Evolutionary conservation across 129 eudicot genomes (phyloP).

Genomic region (Tagetes erecta): DNA sequence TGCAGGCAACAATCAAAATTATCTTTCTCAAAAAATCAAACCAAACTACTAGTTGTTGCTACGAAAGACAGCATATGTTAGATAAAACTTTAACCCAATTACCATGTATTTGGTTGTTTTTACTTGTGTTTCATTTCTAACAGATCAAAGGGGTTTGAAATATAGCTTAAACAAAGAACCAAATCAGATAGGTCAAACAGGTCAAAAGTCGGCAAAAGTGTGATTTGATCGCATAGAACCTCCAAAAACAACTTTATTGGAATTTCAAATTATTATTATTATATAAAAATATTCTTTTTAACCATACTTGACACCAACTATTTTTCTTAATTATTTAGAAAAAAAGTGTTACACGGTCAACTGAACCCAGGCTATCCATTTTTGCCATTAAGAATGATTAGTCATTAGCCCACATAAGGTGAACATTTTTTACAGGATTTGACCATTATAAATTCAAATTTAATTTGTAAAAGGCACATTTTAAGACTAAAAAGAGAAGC

Average conservation of each 20-base stretch:
- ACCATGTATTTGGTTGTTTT: not conserved
- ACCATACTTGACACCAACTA: not conserved
- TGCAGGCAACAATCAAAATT: not conserved
- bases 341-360: not conserved
- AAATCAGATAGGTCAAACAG: not conserved
- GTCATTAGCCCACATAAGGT: not conserved
- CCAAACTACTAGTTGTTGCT: constrained; percentile 2
- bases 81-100: not conserved
- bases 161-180: not conserved
- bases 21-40: not conserved
- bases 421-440: not conserved
- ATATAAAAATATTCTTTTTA: not conserved
- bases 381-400: not conserved
- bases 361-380: not conserved
- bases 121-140: not conserved
- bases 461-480: not conserved
- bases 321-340: not conserved
- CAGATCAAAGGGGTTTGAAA: not conserved
- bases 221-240: not conserved
- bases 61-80: not conserved
- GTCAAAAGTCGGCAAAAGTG: not conserved
- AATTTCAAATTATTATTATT: not conserved
- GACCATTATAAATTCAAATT: not conserved
- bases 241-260: not conserved
- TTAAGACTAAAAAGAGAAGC: not conserved